Conservation (phyloP, 257 asterid species). For the Solanum paucissectum region DNA sequence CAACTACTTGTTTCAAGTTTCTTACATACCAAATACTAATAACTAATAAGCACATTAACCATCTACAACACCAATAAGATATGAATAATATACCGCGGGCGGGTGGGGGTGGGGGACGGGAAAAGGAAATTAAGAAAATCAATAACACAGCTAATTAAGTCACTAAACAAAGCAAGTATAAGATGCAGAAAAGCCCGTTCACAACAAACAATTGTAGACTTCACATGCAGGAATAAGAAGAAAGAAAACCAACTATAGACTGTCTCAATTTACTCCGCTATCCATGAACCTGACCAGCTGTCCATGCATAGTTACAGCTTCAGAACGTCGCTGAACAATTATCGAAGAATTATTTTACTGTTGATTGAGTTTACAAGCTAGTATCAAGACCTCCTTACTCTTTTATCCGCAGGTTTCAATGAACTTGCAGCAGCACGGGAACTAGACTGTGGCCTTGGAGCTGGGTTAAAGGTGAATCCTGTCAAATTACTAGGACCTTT, state of each 20-base stretch:
- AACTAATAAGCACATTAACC: background rate
- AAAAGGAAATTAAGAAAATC: background rate
- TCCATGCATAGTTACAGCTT: constrained; percentile 1
- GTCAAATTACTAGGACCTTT: constrained; percentile 1
- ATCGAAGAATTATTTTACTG: background rate
- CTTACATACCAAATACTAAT: background rate
- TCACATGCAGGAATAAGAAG: background rate
- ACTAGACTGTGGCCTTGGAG: background rate
- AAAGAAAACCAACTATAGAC: background rate
- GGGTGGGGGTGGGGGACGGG: background rate
- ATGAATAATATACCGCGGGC: background rate
- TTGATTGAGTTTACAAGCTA: background rate
- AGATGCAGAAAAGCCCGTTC: background rate
- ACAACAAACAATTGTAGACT: background rate
- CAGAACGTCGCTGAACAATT: background rate
- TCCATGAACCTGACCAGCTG: background rate
- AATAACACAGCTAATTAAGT: background rate
- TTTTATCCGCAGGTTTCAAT: background rate
- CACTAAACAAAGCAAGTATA: background rate
- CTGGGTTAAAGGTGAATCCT: background rate
- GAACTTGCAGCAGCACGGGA: background rate
- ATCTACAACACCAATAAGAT: background rate
- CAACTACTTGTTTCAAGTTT: background rate
- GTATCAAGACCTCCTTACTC: constrained; percentile 4
- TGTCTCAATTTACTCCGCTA: background rate